These are phyloP conservation scores for Atkinsonella texensis DNA, from an alignment of 2,329 filamentous ascomycete genomes.

Conservation along the genomic window DNA sequence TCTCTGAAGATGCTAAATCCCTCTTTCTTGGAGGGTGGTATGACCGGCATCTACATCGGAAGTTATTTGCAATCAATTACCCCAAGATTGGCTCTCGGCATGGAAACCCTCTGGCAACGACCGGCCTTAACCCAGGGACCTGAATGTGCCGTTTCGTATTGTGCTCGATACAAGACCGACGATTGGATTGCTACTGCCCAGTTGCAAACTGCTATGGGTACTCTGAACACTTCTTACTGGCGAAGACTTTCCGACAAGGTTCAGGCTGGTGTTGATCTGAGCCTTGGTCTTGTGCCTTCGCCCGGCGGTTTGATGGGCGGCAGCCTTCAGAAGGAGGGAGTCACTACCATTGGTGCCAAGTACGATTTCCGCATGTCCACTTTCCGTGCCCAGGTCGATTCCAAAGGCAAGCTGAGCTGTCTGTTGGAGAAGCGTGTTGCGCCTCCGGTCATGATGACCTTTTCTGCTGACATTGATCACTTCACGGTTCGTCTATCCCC, in stretches of 20 bases:
- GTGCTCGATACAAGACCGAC: slow-evolving; percentile 75
- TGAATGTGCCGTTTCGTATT: slow-evolving; percentile 85
- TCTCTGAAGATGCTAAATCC: slow-evolving; percentile 92
- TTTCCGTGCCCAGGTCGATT: slow-evolving; percentile 93
- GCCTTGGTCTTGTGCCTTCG: slow-evolving; percentile 64
- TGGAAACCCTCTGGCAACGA: slow-evolving; percentile 92
- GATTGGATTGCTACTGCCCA: slow-evolving; percentile 93
- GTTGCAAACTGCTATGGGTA: slow-evolving; percentile 70
- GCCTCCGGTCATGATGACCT: slow-evolving; percentile 83
- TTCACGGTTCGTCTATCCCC: slow-evolving; percentile 57
- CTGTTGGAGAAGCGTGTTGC: slow-evolving; percentile 93
- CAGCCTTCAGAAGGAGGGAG: slow-evolving; percentile 69
- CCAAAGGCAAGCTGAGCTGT: slow-evolving; percentile 84
- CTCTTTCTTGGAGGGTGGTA: slow-evolving; percentile 79
- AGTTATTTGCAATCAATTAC: slow-evolving; percentile 93
- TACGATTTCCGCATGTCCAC: slow-evolving; percentile 96
- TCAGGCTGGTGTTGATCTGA: slow-evolving; percentile 91
- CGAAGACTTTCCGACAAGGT: slow-evolving; percentile 84
- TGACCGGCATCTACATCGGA: slow-evolving; percentile 91
- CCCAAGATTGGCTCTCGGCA: slow-evolving; percentile 70
- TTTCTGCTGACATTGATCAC: slow-evolving; percentile 94
- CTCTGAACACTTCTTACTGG: slow-evolving; percentile 89
- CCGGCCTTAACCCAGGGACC: slow-evolving; percentile 72
- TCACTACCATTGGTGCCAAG: slow-evolving; percentile 86
- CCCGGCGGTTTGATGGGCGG: slow-evolving; percentile 62